phyloP scores from a whole-genome alignment of 164 flowering plant genomes.

The Houttuynia cordata region DNA sequence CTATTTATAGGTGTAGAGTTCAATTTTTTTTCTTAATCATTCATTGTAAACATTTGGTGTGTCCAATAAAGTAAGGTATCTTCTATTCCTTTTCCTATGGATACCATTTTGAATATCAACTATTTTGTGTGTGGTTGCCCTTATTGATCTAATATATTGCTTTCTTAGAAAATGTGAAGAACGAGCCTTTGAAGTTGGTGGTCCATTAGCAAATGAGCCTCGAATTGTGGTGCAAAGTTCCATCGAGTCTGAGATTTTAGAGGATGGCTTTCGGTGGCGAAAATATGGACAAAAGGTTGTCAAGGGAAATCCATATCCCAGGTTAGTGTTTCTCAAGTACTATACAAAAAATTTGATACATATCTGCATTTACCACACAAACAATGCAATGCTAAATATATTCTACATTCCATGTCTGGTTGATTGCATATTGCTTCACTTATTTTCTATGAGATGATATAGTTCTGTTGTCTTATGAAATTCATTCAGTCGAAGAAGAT shows the following conservation, averaged over 20 bases:
- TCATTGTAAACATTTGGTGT: too few relatives aligned
- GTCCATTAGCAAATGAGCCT: constrained; percentile 33
- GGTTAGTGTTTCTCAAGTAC: constrained; percentile 27
- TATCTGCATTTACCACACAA: not conserved
- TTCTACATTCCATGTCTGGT: not conserved
- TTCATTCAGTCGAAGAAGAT: not conserved
- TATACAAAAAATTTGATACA: not conserved
- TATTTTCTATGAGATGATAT: not conserved
- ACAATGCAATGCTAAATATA: not conserved
- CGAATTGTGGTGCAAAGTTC: constrained; percentile 32
- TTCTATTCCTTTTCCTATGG: too few relatives aligned
- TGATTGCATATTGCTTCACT: not conserved
- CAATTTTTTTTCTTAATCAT: too few relatives aligned
- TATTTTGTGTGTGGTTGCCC: not conserved
- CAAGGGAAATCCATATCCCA: constrained; percentile 88
- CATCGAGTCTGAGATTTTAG: constrained; percentile 43
- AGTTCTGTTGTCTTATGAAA: not conserved
- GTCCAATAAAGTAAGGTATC: too few relatives aligned
- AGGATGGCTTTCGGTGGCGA: constrained; percentile 95
- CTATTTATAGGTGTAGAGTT: too few relatives aligned
- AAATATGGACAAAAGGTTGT: constrained; percentile 98
- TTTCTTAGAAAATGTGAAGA: constrained; percentile 40
- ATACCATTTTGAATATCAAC: not conserved
- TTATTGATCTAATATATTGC: not conserved
- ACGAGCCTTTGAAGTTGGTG: constrained; percentile 28